Percentiles rank a stretch among this genome's conserved stretches.
phyloP scores from a whole-genome alignment of 2,329 filamentous ascomycete species.

The Sordariomycetes sp. region DNA sequence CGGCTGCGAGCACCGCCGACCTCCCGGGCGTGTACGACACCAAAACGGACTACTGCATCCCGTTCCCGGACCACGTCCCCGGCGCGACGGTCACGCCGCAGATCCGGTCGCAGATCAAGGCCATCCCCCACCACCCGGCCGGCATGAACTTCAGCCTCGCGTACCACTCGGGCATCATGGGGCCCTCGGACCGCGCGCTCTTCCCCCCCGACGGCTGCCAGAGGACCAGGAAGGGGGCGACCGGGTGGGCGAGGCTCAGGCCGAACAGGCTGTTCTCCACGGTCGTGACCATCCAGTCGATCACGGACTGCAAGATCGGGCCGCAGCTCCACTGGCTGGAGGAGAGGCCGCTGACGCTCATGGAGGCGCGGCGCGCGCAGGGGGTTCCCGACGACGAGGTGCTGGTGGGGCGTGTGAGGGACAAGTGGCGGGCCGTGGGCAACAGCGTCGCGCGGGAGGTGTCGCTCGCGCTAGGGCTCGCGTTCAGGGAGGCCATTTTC shows the following conservation, averaged over 20 bases:
- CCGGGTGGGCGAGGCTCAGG: slow-evolving; percentile 41
- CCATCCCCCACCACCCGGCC: slow-evolving; percentile 49
- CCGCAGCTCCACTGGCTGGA: slow-evolving; percentile 55
- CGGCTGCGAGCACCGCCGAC: slow-evolving; percentile 42
- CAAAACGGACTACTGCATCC: slow-evolving; percentile 49
- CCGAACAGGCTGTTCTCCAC: slow-evolving; percentile 48
- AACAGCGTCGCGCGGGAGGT: slow-evolving; percentile 67
- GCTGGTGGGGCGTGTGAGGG: slow-evolving; percentile 41
- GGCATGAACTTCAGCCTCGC: slow-evolving; percentile 40
- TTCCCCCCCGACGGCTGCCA: slow-evolving; percentile 25
- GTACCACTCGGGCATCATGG: slow-evolving; percentile 26
- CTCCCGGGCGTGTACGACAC: slow-evolving; percentile 54
- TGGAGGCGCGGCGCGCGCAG: slow-evolving; percentile 60
- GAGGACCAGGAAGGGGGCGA: slow-evolving; percentile 28
- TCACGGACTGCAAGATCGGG: slow-evolving; percentile 45
- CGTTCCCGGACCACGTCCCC: slow-evolving; percentile 57
- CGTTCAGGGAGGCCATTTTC: slow-evolving; percentile 47
- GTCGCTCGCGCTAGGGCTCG: slow-evolving; percentile 54
- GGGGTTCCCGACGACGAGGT: slow-evolving; percentile 62
- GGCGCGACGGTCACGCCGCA: slow-evolving; percentile 24
- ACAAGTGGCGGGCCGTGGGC: slow-evolving; percentile 59
- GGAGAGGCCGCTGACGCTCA: slow-evolving; percentile 47
- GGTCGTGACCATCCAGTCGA: slow-evolving; percentile 42
- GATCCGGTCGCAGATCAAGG: slow-evolving; percentile 34
- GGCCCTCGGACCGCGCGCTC: slow-evolving; percentile 21